Base-by-base conservation (phyloP, 345 rosid genomes). In the Leavenworthia alabamica region DNA sequence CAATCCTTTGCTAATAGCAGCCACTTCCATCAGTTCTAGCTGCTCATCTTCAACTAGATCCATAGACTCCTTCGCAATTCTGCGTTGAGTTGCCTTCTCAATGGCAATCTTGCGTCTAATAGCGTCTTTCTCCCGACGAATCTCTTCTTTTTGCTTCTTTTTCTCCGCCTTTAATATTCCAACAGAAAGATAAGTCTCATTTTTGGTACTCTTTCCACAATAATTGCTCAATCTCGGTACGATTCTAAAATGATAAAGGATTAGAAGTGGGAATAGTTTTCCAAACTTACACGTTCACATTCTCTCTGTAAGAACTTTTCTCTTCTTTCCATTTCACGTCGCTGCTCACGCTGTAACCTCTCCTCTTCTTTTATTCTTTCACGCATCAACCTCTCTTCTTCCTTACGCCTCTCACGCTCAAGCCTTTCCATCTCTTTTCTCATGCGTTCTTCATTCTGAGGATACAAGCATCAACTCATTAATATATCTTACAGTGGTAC, bases 31-130 rank as follows among this genome's bases (percentile, higher is more conserved):
- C 75, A 94, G 84, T 74, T 94, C 99, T 72, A 90, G 80, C 73
- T 90, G 99, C 62, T 94, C 97, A 83, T 94, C 99, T 76, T 94
- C 99, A 48, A 94, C 76, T 71, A 94, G 96, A 80, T 90, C 99
- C 95, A 88, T 83, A 46, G 99, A 83, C 67, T 94, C 99, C 70
- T 86, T 94, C 48, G 99, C 99, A 77, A 90, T 83, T 73, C 77
- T 88, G 56, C 97, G 92, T 35, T 97, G 96, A 75, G 96, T 85
- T 52, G 99, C 99, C 77, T 80, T 94, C 85, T 94, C 97, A 72
- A 85, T 65, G 24, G 99, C 99, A 78, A 86, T 71, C 74, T 82
- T 89, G 49, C 85, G 96, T 72, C 80, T 88, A 75, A 79, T 81
- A 53, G 79, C 96, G 53, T 90, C 97, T 80, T 64, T 90, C 81